These are phyloP conservation scores for Limnanthes douglasii DNA, from an alignment of 345 rosid genomes.

Conservation along the genomic window DNA sequence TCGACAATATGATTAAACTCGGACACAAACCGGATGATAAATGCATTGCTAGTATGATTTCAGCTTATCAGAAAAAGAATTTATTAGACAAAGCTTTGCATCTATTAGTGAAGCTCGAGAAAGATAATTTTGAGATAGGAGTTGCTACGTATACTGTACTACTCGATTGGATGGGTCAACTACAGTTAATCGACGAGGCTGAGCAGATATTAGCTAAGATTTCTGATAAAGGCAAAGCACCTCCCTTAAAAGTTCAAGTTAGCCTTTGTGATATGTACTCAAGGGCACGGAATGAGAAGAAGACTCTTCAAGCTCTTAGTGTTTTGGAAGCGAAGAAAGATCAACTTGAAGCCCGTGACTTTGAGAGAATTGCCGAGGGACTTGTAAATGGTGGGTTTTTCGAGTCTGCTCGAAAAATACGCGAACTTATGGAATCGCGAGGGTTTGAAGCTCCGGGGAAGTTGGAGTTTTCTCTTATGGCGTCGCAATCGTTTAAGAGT, in stretches of 20 bases:
- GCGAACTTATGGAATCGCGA: constrained; percentile 35
- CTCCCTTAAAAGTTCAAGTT: constrained; percentile 47
- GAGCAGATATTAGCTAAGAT: constrained; percentile 64
- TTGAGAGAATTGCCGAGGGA: constrained; percentile 43
- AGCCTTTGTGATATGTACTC: constrained; percentile 81
- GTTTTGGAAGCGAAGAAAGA: constrained; percentile 34
- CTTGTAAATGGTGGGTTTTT: constrained; percentile 47
- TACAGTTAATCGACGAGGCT: constrained; percentile 68
- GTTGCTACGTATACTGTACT: constrained; percentile 49
- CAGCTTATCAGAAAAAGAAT: constrained; percentile 47
- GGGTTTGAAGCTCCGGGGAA: constrained; percentile 27
- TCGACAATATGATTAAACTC: constrained; percentile 38
- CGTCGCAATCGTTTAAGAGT: constrained; percentile 13
- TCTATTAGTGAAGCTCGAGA: constrained; percentile 61
- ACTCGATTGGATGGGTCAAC: constrained; percentile 58
- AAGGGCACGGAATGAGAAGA: constrained; percentile 44
- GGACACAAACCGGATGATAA: constrained; percentile 57
- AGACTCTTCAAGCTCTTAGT: constrained; percentile 66
- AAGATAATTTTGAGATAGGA: constrained; percentile 70
- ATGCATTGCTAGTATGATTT: constrained; percentile 41
- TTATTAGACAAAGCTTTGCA: constrained; percentile 57
- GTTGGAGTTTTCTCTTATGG: constrained; percentile 16
- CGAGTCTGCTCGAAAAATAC: constrained; percentile 47
- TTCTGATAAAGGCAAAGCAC: constrained; percentile 63
- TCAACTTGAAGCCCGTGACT: constrained; percentile 35